Base-by-base conservation (phyloP, 139 green algal species). In the Chlamydomonas schloesseri region DNA sequence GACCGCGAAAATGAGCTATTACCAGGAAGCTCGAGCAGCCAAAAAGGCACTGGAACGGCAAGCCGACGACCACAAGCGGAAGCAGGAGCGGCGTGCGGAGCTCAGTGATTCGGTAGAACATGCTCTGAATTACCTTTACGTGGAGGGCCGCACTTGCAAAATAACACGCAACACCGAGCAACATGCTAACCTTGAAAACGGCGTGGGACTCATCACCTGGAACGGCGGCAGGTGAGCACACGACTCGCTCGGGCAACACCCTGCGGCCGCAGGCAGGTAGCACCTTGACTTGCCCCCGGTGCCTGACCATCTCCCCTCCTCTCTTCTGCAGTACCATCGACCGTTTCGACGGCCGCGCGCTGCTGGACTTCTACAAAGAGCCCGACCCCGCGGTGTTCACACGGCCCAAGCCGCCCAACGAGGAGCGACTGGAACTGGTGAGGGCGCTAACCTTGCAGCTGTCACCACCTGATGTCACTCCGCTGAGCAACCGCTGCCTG, bases 291-390 rank as follows among this genome's bases (percentile, higher is more conserved):
- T n/a, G n/a, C n/a, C n/a, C n/a, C n/a, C n/a, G n/a, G n/a, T n/a
- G n/a, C n/a, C n/a, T n/a, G n/a, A n/a, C n/a, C 42, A 50, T 8
- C 42, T 50, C 42, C 42, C 42, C 8, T 50, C 42, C 42, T 50
- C 6, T 50, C 42, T 8, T 50, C 42, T 8, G 42, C 42, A 50
- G 42, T 8, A 50, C 42, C 70, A 97, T 97, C 21, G 95, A 97
- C 78, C 88, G 90, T 3, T 97, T 96, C 81, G 95, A 97, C 62
- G 94, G 91, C 18, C 90, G 95, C 21, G 88, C 93, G 0, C 86
- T 97, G 87, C 86, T 97, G 78, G 95, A 97, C 79, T 94, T 96
- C 24, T 96, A 96, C 58, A 78, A 81, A 26, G 91, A 95, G 47
- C 92, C 95, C 21, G 88, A 91, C 64, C 67, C 75, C 11, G 77